Evolutionary conservation across 257 asterid genomes (phyloP), one percentile per base, ranked within the genome.

Genomic region (Scutellaria galericulata): DNA sequence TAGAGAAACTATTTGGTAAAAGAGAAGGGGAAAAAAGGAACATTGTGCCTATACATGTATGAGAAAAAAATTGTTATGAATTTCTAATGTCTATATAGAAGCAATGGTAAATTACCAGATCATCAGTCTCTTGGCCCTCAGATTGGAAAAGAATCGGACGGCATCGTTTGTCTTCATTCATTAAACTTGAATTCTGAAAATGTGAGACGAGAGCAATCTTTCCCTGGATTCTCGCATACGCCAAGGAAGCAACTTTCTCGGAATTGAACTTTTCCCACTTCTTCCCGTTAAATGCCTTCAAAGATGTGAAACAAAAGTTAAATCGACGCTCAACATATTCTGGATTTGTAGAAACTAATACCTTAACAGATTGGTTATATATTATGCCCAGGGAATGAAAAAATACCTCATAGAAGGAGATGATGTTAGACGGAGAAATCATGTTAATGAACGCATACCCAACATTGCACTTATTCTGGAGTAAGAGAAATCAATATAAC

Each of bases 261-360:
- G 98, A 91, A 55, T 94, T 94, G 44, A 94, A 94, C 83, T 89
- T 94, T 58, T 94, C 99, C 99, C 99, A 94, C 81, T 86, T 94
- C 90, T 87, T 94, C 79, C 98, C 99, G 72, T 94, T 89, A 75
- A 94, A 89, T 70, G 79, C 91, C 99, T 94, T 82, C 55, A 60
- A 63, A 50, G 14, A 70, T 18, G 35, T 13, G 41, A 10, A 50
- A 11, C 27, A 56, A 24, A 13, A 51, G 24, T 64, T 47, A 52
- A 64, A 67, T 45, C 11, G 2, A 35, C 13, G 46, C 52, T 3
- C 7, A 22, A 63, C 14, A 53, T 41, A 52, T 18, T 44, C 13
- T 2, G 27, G 37, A 42, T 22, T 45, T 41, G 40, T 18, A 35
- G 73, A 58, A 64, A 66, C 62, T 66, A 68, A 68, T 5, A 3